Evolutionary conservation across 2,329 filamentous ascomycete species (phyloP).

Genomic region (Exophiala lecanii-corni): DNA sequence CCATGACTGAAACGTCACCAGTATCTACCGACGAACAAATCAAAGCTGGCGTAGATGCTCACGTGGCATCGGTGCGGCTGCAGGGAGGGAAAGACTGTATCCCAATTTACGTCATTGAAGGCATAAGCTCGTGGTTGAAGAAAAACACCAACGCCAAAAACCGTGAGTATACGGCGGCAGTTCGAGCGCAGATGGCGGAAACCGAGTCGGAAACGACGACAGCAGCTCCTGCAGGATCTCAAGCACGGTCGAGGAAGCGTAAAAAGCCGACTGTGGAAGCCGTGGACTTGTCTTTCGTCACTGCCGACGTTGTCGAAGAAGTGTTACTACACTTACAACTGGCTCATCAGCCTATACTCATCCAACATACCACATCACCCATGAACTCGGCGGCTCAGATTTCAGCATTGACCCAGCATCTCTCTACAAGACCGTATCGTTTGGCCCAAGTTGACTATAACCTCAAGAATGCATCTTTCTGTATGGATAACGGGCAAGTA

Average conservation of each 20-base stretch:
- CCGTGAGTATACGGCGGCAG: slow-evolving; percentile 61
- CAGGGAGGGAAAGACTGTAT: slow-evolving; percentile 54
- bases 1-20: slow-evolving; percentile 40
- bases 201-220: slow-evolving; percentile 27
- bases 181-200: slow-evolving; percentile 47
- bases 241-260: slow-evolving; percentile 26
- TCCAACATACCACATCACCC: slow-evolving; percentile 62
- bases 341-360: slow-evolving; percentile 54
- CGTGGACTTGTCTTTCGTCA: slow-evolving; percentile 45
- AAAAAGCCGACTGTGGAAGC: slow-evolving; percentile 41
- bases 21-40: slow-evolving; percentile 31
- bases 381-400: slow-evolving; percentile 70
- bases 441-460: slow-evolving; percentile 44
- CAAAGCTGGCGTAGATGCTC: slow-evolving; percentile 51
- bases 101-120: slow-evolving; percentile 68
- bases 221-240: background rate
- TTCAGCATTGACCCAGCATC: slow-evolving; percentile 68
- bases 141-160: slow-evolving; percentile 66
- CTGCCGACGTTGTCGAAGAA: slow-evolving; percentile 66
- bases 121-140: slow-evolving; percentile 60
- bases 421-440: slow-evolving; percentile 70
- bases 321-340: slow-evolving; percentile 67
- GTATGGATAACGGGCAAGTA: slow-evolving; percentile 75
- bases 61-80: slow-evolving; percentile 53
- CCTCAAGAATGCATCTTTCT: slow-evolving; percentile 58